Base-by-base conservation (phyloP, 225 moss, liverwort and hornwort species). In the Sphagnum tenellum region DNA sequence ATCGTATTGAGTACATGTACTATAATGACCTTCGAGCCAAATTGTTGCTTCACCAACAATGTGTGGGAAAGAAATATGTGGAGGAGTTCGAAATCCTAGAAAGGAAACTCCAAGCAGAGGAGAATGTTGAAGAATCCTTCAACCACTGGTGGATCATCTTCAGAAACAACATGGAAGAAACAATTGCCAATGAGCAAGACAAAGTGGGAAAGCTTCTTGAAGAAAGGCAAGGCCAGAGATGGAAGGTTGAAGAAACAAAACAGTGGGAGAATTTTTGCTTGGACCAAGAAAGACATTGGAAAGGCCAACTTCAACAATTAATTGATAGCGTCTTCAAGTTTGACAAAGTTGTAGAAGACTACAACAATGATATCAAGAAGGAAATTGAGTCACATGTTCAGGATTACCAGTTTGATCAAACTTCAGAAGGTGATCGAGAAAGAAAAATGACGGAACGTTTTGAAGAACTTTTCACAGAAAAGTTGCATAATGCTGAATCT, bases 341-440 rank as follows among this genome's bases (percentile, higher is more conserved):
- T 68, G 74, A 69, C 29, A 60, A 59, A 12, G 57, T 57, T 44
- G 69, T 74, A 9, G 48, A 49, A 63, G 44, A 49, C 44, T 69
- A 69, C 12, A 44, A 69, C 45, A 45, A 64, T n/a, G 64, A 64
- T n/a, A 52, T 69, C 5, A 63, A 69, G 49, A 48, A 14, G 48
- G 56, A 50, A 29, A 69, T 64, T 55, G 56, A 53, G 60, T 10
- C 50, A 9, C 29, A 8, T 66, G 9, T 66, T 66, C 52, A 53
- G 44, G 44, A 55, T 45, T 3, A 46, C 45, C 45, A 9, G 56
- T 45, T 45, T 66, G 53, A 46, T 66, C 3, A 53, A 53, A 55
- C 11, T 45, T 55, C 12, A 49, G 46, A 49, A 66, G 8, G 9
- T 53, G 45, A 45, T 49, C 44, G 65, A 66, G 44, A 8, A 2